phyloP scores from a whole-genome alignment of 2,329 filamentous ascomycete genomes.

The Colletotrichum salicis region DNA sequence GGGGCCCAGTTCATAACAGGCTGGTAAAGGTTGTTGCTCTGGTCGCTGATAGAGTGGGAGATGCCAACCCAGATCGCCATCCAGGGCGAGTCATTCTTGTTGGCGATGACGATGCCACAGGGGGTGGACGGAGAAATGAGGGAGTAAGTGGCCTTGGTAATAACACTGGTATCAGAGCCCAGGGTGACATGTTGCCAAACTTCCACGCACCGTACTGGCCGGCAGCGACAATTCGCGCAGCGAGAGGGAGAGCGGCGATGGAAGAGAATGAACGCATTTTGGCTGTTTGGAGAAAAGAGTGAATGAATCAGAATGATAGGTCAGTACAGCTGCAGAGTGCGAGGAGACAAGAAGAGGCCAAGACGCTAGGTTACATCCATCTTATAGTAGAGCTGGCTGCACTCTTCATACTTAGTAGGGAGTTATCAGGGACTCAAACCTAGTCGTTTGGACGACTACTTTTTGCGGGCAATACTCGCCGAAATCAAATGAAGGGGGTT shows the following conservation, averaged over 20 bases:
- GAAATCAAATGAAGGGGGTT: background rate
- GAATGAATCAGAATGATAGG: background rate
- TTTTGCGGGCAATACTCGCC: conserved; percentile 11
- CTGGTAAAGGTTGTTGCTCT: conserved; percentile 7
- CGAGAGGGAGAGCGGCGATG: conserved; percentile 4
- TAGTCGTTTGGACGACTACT: background rate
- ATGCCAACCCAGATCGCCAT: conserved; percentile 26
- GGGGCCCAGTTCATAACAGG: background rate
- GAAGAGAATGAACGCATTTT: conserved; percentile 9
- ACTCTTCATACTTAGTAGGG: no score
- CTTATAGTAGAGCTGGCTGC: background rate
- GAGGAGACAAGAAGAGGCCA: background rate
- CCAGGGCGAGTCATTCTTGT: conserved; percentile 14
- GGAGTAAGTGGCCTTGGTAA: no score
- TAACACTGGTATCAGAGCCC: no score
- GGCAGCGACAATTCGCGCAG: conserved; percentile 10
- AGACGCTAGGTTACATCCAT: conserved; percentile 2
- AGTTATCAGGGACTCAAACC: no score
- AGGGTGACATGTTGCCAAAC: conserved; percentile 21
- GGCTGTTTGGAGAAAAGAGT: conserved; percentile 7
- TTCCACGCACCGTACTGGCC: conserved; percentile 20
- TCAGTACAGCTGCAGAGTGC: no score
- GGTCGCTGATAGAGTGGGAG: conserved; percentile 15
- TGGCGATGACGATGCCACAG: no score
- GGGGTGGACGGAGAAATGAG: no score